Conservation (phyloP, 2,329 filamentous ascomycete genomes). For the Chrysoporthe austroafricana region DNA sequence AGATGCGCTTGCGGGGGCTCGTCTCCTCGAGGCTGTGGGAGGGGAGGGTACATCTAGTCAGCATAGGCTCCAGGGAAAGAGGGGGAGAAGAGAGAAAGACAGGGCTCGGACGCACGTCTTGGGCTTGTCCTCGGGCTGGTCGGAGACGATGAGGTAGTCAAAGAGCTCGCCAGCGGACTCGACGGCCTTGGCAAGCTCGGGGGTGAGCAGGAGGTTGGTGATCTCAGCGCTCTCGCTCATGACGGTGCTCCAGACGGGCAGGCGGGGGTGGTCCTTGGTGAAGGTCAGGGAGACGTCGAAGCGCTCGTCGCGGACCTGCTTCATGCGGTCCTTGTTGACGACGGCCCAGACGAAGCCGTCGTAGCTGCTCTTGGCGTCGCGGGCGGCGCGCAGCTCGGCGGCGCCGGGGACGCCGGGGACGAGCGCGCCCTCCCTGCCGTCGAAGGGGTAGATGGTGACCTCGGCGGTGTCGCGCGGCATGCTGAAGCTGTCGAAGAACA, state of each 20-base stretch:
- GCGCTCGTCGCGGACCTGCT: constrained; percentile 83
- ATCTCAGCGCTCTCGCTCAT: constrained; percentile 98
- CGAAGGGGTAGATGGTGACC: constrained; percentile 82
- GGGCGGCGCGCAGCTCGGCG: constrained; percentile 53
- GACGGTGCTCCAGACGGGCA: constrained; percentile 86
- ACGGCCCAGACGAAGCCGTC: constrained; percentile 95
- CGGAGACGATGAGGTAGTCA: constrained; percentile 86
- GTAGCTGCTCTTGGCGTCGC: constrained; percentile 69
- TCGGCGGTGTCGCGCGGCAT: constrained; percentile 74
- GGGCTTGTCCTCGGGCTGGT: constrained; percentile 88
- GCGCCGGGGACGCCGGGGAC: constrained; percentile 68
- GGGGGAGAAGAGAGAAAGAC: no score
- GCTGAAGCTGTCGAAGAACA: constrained; percentile 79
- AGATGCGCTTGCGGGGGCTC: constrained; percentile 81
- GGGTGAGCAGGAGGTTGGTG: constrained; percentile 82
- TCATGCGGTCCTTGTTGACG: constrained; percentile 95
- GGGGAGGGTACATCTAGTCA: neutral
- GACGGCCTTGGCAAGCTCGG: constrained; percentile 83
- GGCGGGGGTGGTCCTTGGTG: constrained; percentile 90
- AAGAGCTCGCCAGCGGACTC: constrained; percentile 77
- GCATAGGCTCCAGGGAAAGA: neutral
- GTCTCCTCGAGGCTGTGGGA: constrained; percentile 76
- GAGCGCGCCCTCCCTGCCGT: constrained; percentile 83
- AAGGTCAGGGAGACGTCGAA: constrained; percentile 93
- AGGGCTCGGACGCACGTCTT: constrained; percentile 65